Conservation (phyloP, 2,329 filamentous ascomycete genomes). For the Coniochaeta sp. region DNA sequence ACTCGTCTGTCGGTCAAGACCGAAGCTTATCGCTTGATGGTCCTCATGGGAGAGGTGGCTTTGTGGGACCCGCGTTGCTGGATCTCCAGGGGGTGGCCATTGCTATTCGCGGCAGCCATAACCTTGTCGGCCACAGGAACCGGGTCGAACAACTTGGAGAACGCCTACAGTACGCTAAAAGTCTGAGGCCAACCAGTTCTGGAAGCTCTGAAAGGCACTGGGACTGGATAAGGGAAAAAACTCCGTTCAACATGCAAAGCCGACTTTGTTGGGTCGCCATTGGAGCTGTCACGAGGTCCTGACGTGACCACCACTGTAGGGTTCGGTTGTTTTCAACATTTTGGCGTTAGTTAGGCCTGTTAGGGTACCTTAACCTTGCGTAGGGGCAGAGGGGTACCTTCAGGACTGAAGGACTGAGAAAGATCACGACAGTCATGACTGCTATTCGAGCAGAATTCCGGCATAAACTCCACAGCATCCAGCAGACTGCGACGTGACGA, state of each 20-base stretch:
- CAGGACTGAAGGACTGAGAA: too few relatives aligned
- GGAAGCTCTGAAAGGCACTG: background rate
- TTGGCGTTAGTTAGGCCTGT: background rate
- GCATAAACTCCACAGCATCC: too few relatives aligned
- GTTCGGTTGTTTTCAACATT: background rate
- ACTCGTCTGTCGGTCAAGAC: background rate
- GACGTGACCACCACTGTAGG: background rate
- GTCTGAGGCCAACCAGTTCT: background rate
- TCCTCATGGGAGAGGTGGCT: too few relatives aligned
- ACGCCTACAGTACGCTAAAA: background rate
- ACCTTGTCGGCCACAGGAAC: background rate
- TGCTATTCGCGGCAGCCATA: background rate
- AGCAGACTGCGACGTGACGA: too few relatives aligned
- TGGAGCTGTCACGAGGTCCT: background rate
- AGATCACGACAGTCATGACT: too few relatives aligned
- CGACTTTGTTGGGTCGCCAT: background rate
- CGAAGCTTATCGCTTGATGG: background rate
- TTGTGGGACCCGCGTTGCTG: background rate
- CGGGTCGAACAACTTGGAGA: background rate
- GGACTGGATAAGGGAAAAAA: background rate
- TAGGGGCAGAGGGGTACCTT: too few relatives aligned
- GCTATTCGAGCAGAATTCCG: too few relatives aligned
- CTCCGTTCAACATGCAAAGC: background rate
- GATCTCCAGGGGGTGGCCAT: background rate
- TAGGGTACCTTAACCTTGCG: too few relatives aligned